These are phyloP conservation scores for Aspergillus taichungensis DNA, from an alignment of 495 filamentous ascomycete genomes.

Conservation along the genomic window DNA sequence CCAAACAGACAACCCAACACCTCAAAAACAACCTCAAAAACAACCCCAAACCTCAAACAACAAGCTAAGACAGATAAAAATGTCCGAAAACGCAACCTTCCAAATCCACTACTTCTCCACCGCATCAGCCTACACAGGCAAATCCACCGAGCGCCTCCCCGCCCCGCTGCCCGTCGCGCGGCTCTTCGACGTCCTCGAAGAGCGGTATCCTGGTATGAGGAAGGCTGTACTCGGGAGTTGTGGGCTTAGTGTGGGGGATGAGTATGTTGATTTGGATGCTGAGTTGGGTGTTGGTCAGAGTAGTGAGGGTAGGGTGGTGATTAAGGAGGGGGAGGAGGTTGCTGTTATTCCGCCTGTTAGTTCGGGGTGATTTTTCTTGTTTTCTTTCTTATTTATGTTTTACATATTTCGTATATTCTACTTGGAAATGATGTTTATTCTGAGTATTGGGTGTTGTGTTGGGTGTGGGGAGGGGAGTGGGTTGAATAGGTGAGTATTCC, in stretches of 20 bases:
- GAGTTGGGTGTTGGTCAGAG: slow-evolving; percentile 55
- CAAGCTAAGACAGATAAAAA: too few relatives aligned
- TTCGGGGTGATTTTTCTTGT: slow-evolving; percentile 27
- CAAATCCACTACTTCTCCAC: slow-evolving; percentile 82
- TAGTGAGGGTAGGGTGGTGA: slow-evolving; percentile 50
- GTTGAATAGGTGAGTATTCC: background rate
- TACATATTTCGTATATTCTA: slow-evolving; percentile 1
- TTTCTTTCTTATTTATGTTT: too few relatives aligned
- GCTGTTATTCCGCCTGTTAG: slow-evolving; percentile 97
- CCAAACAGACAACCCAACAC: too few relatives aligned
- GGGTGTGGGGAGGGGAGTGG: background rate
- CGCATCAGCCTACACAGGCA: slow-evolving; percentile 63
- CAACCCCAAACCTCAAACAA: too few relatives aligned
- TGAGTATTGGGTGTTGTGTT: too few relatives aligned
- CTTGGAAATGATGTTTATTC: background rate
- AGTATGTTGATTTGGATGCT: slow-evolving; percentile 68
- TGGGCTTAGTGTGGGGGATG: slow-evolving; percentile 76
- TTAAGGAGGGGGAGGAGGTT: slow-evolving; percentile 78
- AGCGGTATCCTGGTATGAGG: slow-evolving; percentile 70
- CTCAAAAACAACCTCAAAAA: too few relatives aligned
- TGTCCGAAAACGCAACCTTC: slow-evolving; percentile 36
- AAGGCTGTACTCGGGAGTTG: slow-evolving; percentile 64
- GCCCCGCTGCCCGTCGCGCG: slow-evolving; percentile 60
- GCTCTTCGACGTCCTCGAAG: slow-evolving; percentile 66
- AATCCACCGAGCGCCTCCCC: slow-evolving; percentile 58